Evolutionary conservation across 2,329 filamentous ascomycete genomes (phyloP), one percentile per base, ranked within the genome.

Genomic region (Penicillium crustosum): DNA sequence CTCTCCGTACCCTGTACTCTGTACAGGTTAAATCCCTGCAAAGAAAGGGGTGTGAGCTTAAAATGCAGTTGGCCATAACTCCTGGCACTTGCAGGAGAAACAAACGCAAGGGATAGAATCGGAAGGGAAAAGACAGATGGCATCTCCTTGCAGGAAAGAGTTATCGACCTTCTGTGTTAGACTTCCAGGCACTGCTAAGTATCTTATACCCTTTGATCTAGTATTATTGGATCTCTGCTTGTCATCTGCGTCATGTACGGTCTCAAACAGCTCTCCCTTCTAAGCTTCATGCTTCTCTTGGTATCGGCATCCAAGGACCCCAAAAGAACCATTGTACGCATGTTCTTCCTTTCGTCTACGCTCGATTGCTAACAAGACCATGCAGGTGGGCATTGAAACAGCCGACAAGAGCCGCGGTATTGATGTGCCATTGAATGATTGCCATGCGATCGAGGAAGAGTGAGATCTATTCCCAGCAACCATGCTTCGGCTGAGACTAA

Each of bases 351-450:
- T 0, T 7, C 38, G 8, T 25, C 8, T 15, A 35, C 12, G 13
- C 0, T 9, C 6, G 6, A 21, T 38, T 39, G 43, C 53, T 65
- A 47, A 62, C 48, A 12, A 17, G 38, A 9, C 29, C 8, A 13
- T 23, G 17, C 23, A 67, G 65, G 64, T 67, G 41, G 65, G 65
- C 0, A 62, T 67, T 49, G 64, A 66, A 42, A 67, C 64, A 3
- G 55, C 49, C 4, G 57, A 61, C 1, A 55, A 33, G 7, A 67
- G 65, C 49, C 61, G 61, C 12, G 65, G 58, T 15, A 53, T 66
- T 6, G 39, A 61, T 47, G 65, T 65, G n/a, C 51, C 49, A 27
- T 43, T 67, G 44, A 64, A 67, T 48, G 65, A 67, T 21, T 67
- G 65, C 44, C 50, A 58, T 38, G 54, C 59, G 17, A 57, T 67